Evolutionary conservation across 2,329 filamentous ascomycete genomes (phyloP), one percentile per base, ranked within the genome.

Genomic region (Trichoderma lentiforme): DNA sequence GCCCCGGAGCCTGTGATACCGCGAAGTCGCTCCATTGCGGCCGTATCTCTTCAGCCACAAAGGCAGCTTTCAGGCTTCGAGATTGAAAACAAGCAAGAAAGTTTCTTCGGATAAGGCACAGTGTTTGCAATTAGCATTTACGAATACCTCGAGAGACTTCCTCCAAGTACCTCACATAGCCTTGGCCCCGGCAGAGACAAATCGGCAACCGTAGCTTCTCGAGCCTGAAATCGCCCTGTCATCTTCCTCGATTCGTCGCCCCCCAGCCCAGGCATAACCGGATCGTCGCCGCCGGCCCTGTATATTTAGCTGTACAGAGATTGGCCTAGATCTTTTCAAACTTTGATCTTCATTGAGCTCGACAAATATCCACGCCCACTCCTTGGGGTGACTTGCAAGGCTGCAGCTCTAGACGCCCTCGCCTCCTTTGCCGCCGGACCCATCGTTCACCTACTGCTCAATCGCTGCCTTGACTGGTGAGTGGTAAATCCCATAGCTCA

Each of bases 1-100:
- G 56, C 26, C 26, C 26, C 28, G 67, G 57, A 62, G 57, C 67
- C 57, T 70, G 67, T 62, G 57, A 70, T 70, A 70, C 67, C 57
- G 21, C 21, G 28, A 28, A 28, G 36, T 57, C 43, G 28, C 43
- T 43, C 12, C 67, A 53, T 70, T 53, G 57, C 57, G 21, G 67
- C 28, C 15, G 47, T 53, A 51, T 34, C 67, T 34, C 66, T 53
- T 21, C 26, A 53, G 67, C 67, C 32, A 32, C 57, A 53, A 70
- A 70, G 30, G 26, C 66, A 51, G 18, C 56, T 51, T 51, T 32
- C 28, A 24, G n/a, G 53, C 21, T 28, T 51, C 9, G 36, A 34
- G 66, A 43, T 26, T 51, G 24, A 30, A 34, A 62, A 32, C 36
- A 34, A 47, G 11, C 57, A 47, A 57, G 12, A 14, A 53, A 62